These are phyloP conservation scores for Triangularia verruculosa DNA, from an alignment of 2,329 filamentous ascomycete species.

Conservation along the genomic window DNA sequence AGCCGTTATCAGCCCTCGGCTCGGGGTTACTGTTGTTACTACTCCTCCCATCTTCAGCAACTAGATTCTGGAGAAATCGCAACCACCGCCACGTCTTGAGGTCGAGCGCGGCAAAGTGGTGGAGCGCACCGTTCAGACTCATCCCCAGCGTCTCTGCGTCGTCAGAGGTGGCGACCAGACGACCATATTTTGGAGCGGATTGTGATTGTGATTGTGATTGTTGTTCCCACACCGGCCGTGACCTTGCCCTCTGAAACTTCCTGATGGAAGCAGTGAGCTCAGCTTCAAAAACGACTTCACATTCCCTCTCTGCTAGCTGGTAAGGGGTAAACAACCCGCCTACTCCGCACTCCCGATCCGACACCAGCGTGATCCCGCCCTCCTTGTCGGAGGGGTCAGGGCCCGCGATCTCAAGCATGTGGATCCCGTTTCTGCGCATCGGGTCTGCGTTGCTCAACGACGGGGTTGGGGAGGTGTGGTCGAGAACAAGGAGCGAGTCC, in stretches of 20 bases:
- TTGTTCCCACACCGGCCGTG: constrained; percentile 51
- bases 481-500: constrained; percentile 57
- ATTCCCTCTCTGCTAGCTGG: constrained; percentile 39
- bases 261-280: constrained; percentile 55
- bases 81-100: constrained; percentile 65
- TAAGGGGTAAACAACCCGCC: constrained; percentile 51
- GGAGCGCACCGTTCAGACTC: constrained; percentile 66
- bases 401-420: constrained; percentile 47
- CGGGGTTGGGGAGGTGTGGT: constrained; percentile 33
- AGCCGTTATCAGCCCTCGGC: constrained; percentile 40
- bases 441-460: constrained; percentile 44
- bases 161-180: constrained; percentile 42
- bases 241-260: constrained; percentile 51
- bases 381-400: constrained; percentile 27
- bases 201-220: too few species aligned
- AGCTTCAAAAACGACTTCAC: constrained; percentile 53
- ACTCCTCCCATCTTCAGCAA: constrained; percentile 38
- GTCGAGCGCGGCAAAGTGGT: constrained; percentile 65
- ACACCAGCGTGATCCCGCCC: constrained; percentile 46
- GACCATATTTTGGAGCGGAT: constrained; percentile 42
- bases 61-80: constrained; percentile 67
- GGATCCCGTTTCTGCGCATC: constrained; percentile 41
- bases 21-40: constrained; percentile 32
- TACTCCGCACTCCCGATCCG: constrained; percentile 46
- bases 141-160: constrained; percentile 60